Conservation (phyloP, 208 protist species). For the Acanthamoeba polyphaga region DNA sequence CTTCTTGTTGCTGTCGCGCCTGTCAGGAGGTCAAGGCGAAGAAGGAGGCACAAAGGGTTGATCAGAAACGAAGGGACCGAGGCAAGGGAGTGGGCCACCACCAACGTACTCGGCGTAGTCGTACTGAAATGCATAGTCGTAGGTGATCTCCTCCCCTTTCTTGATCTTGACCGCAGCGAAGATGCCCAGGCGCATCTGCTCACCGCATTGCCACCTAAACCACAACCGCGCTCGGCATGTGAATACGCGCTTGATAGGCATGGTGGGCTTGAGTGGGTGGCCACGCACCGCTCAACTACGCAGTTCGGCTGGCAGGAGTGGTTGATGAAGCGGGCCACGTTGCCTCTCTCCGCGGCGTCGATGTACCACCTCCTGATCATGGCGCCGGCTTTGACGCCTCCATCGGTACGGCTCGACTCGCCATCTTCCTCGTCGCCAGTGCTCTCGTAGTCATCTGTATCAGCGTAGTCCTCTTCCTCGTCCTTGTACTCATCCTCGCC, state of each 20-base stretch:
- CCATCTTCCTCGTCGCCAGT: background rate
- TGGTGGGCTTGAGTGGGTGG: background rate
- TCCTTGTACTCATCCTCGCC: background rate
- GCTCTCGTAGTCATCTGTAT: background rate
- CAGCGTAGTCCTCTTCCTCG: background rate
- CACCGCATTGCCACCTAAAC: slow-evolving; percentile 39
- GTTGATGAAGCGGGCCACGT: slow-evolving; percentile 88
- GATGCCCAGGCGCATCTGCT: slow-evolving; percentile 83
- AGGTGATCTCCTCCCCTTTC: slow-evolving; percentile 86
- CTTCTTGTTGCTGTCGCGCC: background rate
- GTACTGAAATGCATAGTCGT: slow-evolving; percentile 85
- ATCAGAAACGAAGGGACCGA: background rate
- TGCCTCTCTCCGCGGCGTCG: slow-evolving; percentile 85
- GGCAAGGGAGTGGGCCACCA: background rate
- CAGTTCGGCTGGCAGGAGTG: slow-evolving; percentile 89
- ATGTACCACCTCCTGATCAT: slow-evolving; percentile 51
- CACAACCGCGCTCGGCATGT: background rate
- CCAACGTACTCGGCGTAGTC: background rate
- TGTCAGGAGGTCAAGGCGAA: background rate
- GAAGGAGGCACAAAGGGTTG: background rate
- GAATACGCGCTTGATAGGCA: background rate
- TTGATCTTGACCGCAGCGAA: slow-evolving; percentile 83
- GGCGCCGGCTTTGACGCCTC: background rate
- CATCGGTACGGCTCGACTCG: background rate
- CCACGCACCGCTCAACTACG: slow-evolving; percentile 78